Conservation (phyloP, 176 grass and related monocot genomes). For the Aegilops tauschii region DNA sequence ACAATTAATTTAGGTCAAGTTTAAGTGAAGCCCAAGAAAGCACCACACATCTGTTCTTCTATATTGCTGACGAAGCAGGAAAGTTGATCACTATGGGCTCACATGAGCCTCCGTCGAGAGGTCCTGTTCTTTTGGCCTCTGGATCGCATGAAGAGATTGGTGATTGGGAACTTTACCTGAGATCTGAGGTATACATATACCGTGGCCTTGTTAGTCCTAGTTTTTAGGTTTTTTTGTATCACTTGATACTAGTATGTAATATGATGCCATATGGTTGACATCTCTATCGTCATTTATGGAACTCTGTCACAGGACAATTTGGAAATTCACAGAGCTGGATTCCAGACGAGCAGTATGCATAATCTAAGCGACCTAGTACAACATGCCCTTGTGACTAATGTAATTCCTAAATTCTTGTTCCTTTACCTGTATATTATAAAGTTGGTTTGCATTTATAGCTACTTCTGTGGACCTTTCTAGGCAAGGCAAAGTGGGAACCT, state of each 20-base stretch:
- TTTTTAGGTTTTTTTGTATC: constrained; percentile 1
- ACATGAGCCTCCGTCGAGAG: constrained; percentile 48
- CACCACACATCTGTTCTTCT: constrained; percentile 79
- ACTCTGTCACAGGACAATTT: constrained; percentile 58
- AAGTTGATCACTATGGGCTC: constrained; percentile 58
- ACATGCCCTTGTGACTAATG: constrained; percentile 63
- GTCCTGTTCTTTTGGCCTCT: constrained; percentile 80
- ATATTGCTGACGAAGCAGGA: constrained; percentile 78
- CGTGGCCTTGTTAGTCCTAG: constrained; percentile 10
- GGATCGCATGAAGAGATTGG: constrained; percentile 66
- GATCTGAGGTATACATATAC: constrained; percentile 59
- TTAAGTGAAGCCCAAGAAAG: constrained; percentile 57
- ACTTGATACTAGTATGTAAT: constrained; percentile 11
- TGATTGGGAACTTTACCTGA: constrained; percentile 77
- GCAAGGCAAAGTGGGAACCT: constrained; percentile 76
- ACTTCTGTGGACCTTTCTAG: constrained; percentile 44
- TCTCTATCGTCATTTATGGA: constrained; percentile 19
- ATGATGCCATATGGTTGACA: constrained; percentile 13
- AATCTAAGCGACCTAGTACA: constrained; percentile 93
- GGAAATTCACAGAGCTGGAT: constrained; percentile 80
- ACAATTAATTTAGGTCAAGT: constrained; percentile 48
- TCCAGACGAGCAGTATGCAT: constrained; percentile 85
- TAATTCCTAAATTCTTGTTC: constrained; percentile 46
- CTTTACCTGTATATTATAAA: constrained; percentile 25
- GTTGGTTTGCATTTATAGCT: constrained; percentile 1